Evolutionary conservation across 192 early-diverging fungal species (phyloP).

Genomic region (Phlyctochytrium bullatum): DNA sequence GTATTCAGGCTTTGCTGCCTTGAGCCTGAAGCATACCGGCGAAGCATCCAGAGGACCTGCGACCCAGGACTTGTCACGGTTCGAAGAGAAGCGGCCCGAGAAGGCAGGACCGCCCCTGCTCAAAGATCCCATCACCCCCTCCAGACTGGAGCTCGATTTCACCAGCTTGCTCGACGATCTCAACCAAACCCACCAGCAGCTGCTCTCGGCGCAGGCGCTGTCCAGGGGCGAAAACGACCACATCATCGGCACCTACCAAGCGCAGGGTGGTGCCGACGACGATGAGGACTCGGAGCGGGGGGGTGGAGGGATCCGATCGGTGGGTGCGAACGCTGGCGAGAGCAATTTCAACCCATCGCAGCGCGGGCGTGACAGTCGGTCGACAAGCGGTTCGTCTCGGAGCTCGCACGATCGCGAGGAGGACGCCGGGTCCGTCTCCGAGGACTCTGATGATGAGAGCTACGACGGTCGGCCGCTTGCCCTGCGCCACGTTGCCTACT

Average conservation of each 20-base stretch:
- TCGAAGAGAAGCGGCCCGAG: too few species aligned
- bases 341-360: background rate
- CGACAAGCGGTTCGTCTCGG: background rate
- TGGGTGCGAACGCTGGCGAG: background rate
- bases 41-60: too few species aligned
- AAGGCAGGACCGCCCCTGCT: background rate
- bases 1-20: too few species aligned
- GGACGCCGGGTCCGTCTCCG: background rate
- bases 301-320: background rate
- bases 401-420: background rate
- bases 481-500: too few species aligned
- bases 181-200: background rate
- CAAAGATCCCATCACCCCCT: background rate
- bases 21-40: too few species aligned
- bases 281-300: background rate
- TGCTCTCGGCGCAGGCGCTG: background rate
- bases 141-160: slow-evolving; percentile 2
- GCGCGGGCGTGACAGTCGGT: too few species aligned
- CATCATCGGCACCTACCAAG: too few species aligned
- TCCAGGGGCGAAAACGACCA: background rate
- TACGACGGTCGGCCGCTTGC: too few species aligned
- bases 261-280: background rate
- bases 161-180: background rate
- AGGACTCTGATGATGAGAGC: background rate
- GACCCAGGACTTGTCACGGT: too few species aligned